A percentile compares a stretch with the other conserved stretches of the same genome.
Conservation (phyloP, 2,329 filamentous ascomycete species). For the Aspergillus chevalieri region DNA sequence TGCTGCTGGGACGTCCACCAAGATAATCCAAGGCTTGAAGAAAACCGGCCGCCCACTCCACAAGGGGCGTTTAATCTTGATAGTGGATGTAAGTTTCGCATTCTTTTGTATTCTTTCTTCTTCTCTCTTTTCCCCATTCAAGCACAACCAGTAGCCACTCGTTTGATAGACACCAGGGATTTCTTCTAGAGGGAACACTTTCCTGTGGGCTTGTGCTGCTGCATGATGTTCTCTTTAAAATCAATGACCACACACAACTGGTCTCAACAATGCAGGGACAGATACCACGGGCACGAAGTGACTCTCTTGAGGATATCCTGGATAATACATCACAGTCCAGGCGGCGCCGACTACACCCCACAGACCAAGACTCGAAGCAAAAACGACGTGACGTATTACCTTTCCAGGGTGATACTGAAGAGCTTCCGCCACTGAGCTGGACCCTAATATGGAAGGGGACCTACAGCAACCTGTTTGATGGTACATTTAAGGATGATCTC, state of each 20-base stretch:
- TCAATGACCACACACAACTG: constrained; percentile 7
- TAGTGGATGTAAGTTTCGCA: neutral
- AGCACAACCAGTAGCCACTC: constrained; percentile 2
- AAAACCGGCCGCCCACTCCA: neutral
- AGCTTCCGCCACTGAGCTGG: constrained; percentile 7
- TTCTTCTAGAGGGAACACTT: constrained; percentile 3
- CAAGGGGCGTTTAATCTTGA: neutral
- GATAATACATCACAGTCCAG: neutral
- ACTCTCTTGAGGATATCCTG: neutral
- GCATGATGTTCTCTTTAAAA: constrained; percentile 3
- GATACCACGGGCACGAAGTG: neutral
- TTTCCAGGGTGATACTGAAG: constrained; percentile 4
- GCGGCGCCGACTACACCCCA: neutral
- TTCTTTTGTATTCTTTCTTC: neutral
- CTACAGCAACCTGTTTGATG: constrained; percentile 7
- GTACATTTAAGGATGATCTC: constrained; percentile 1
- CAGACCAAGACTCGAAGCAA: neutral
- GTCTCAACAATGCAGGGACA: constrained; percentile 10
- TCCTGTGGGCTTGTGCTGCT: constrained; percentile 7
- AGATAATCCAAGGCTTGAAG: constrained; percentile 7
- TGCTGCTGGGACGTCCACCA: constrained; percentile 7
- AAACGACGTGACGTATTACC: constrained; percentile 3
- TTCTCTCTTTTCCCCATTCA: neutral
- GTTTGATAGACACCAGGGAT: neutral
- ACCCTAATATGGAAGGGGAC: constrained; percentile 8